A percentile compares a stretch with the other conserved stretches of the same genome.
These are phyloP conservation scores for Martiniozyma abietophila DNA, from an alignment of 805 yeast genomes.

Conservation along the genomic window DNA sequence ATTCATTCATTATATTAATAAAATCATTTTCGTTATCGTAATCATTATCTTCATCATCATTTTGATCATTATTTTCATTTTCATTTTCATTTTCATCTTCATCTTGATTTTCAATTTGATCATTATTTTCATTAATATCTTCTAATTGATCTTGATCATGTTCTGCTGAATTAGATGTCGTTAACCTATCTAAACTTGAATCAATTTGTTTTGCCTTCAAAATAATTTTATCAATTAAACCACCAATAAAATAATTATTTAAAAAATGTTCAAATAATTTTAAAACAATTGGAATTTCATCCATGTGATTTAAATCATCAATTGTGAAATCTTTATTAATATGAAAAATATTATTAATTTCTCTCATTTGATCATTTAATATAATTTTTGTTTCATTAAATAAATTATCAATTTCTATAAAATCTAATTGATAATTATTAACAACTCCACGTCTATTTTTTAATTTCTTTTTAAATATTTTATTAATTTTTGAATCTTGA, in stretches of 20 bases:
- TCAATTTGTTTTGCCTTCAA: slow-evolving; percentile 27
- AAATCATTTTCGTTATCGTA: slow-evolving; percentile 6
- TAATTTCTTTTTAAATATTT: slow-evolving; percentile 13
- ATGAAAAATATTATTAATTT: slow-evolving; percentile 21
- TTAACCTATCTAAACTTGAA: slow-evolving; percentile 11
- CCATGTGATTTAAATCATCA: slow-evolving; percentile 12
- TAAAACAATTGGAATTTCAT: slow-evolving; percentile 27
- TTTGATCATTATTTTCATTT: background rate
- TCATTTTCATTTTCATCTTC: slow-evolving; percentile 18
- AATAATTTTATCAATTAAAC: slow-evolving; percentile 25
- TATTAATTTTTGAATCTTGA: slow-evolving; percentile 15
- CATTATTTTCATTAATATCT: background rate
- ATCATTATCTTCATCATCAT: slow-evolving; percentile 2
- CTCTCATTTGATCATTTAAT: slow-evolving; percentile 21
- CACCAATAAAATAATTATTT: slow-evolving; percentile 28
- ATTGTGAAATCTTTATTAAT: background rate
- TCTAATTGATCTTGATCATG: no score
- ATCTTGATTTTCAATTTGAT: slow-evolving; percentile 17
- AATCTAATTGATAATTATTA: slow-evolving; percentile 21
- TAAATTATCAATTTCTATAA: slow-evolving; percentile 17
- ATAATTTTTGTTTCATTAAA: slow-evolving; percentile 16
- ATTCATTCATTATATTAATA: slow-evolving; percentile 26
- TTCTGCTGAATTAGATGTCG: background rate
- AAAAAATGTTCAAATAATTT: slow-evolving; percentile 28
- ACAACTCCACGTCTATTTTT: slow-evolving; percentile 20